Base-by-base conservation (phyloP, 2,329 filamentous ascomycete genomes). In the Endoconidiophora polonica region DNA sequence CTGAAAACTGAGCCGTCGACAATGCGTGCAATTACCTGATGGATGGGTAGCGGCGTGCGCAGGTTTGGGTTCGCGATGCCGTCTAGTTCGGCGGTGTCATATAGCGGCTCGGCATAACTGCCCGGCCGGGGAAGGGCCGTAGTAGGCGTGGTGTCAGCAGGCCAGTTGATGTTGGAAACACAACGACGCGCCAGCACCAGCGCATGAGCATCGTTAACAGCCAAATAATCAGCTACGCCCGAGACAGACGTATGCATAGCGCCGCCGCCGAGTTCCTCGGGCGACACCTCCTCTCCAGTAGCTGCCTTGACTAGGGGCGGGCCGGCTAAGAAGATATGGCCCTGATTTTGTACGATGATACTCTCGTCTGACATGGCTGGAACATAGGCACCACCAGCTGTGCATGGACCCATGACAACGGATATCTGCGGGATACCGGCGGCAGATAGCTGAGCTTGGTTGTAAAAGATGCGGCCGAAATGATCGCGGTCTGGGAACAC, bases 391-490 rank as follows among this genome's bases (percentile, higher is more conserved):
- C 90, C 90, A 46, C 90, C 90, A 1, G 90, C 90, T 1, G 91
- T 98, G 66, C 91, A 98, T 41, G 90, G 85, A 0, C 90, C 90
- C 90, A 98, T 95, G 44, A 98, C 90, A 2, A 95, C 86, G 7
- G 86, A 81, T 57, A 98, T 83, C 61, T 96, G 90, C 1, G 90
- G 90, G 54, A 96, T 94, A 3, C 87, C 86, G 57, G 81, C 68
- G 2, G 83, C 76, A 57, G 84, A 91, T 87, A 96, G 94, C 59
- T 86, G 74, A 2, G 91, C 90, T 66, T 98, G 90, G 67, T 98
- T 95, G 72, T 83, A 98, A 71, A 98, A 98, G 62, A 96, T 94
- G 56, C 90, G 85, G 36, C 90, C 87, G 61, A 98, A 96, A 65
- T 96, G 90, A 49, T 95, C 86, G 56, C 81, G 75, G 63, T 96